Evolutionary conservation across 2,329 filamentous ascomycete species (phyloP).

Genomic region (Cordyceps pruinosa): DNA sequence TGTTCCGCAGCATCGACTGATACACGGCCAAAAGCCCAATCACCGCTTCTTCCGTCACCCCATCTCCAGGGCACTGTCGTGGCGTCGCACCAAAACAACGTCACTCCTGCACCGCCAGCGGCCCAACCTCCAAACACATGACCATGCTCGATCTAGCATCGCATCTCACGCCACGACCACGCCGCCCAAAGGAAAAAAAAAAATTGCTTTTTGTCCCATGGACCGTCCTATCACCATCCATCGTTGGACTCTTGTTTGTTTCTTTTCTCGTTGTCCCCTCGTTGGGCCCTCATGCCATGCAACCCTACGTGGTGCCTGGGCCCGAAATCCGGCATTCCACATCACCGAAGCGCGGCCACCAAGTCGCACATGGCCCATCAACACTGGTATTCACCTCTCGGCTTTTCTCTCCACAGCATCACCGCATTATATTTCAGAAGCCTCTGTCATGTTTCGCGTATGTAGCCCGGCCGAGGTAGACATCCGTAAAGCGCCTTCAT

Average conservation of each 20-base stretch:
- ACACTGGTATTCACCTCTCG: neutral
- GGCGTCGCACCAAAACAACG: neutral
- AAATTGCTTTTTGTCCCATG: neutral
- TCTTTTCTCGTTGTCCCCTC: no score
- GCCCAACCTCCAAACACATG: neutral
- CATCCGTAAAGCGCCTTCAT: no score
- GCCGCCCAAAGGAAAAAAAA: neutral
- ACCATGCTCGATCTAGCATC: conserved; percentile 1
- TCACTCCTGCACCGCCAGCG: conserved; percentile 4
- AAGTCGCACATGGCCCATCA: no score
- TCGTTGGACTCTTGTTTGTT: neutral
- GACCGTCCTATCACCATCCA: neutral
- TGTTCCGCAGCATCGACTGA: neutral
- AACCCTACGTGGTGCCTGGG: neutral
- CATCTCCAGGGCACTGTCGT: no score
- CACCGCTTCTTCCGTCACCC: neutral
- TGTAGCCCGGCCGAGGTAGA: no score
- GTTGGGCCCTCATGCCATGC: neutral
- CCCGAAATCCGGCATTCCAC: neutral
- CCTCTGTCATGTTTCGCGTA: no score
- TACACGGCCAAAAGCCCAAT: neutral
- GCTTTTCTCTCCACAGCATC: neutral
- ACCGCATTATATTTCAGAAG: no score
- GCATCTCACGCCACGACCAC: neutral
- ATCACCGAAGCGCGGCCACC: neutral